Evolutionary conservation across 371 early-diverging fungal species (phyloP), one percentile per base, ranked within the genome.

Genomic region (Mucor racemosus): DNA sequence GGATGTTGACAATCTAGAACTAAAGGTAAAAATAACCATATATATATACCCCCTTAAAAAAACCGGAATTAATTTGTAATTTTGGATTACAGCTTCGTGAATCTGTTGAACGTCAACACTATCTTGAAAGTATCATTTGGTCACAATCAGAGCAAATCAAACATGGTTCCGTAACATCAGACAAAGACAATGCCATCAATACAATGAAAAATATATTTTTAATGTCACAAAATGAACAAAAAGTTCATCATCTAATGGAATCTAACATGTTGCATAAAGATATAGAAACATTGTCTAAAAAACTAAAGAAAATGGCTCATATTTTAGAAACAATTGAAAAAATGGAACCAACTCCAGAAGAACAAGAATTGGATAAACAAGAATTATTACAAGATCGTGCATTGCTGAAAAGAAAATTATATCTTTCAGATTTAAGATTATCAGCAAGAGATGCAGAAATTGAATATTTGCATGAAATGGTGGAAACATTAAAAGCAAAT

Each of bases 381-480:
- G 33, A 66, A 1, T 38, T 81, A 14, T 34, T 76, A n/a, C 59
- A 68, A 31, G 80, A 82, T 9, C 44, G 75, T 21, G 72, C 67
- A 21, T n/a, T 71, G 4, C 46, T 79, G 46, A 34, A 68, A 33
- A 61, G 80, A 38, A 79, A 79, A 60, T 50, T 79, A 17, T 78
- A 78, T 67, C 48, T 82, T n/a, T 74, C 76, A 4, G 76, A 82
- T 46, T 57, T 82, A n/a, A 71, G 82, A 55, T 34, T 79, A 19
- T 62, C 74, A 17, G 76, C 82, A 17, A 67, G 80, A 54, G 82
- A 82, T 60, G 78, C 78, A 10, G 82, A 82, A 60, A 53, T 82
- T 4, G 77, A 77, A 15, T 78, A 78, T 58, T 44, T 81, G 17
- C 71, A 75, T 64, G 73, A 81, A 40, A 10, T 70, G 14, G n/a